Evolutionary conservation across 352 stramenopile genomes (phyloP).

Genomic region (Phytophthora tubulina): DNA sequence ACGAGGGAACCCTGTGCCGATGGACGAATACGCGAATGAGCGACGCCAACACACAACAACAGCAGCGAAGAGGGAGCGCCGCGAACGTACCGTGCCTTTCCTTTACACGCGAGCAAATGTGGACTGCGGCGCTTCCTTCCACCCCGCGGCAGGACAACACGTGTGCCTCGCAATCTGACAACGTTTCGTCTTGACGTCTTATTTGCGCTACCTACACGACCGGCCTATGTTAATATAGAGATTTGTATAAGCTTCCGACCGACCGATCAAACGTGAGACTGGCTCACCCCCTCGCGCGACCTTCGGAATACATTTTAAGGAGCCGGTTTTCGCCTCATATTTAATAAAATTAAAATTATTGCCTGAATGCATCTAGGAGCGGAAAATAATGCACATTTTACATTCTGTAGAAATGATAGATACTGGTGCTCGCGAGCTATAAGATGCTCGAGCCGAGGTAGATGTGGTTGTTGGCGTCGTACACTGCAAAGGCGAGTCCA

Average conservation of each 20-base stretch:
- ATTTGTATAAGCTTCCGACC: conserved; percentile 14
- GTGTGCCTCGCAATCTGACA: conserved; percentile 34
- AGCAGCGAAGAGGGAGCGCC: conserved; percentile 14
- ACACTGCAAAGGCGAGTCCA: no score
- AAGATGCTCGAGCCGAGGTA: no score
- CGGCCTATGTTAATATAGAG: neutral
- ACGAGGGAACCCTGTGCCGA: conserved; percentile 36
- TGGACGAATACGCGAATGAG: conserved; percentile 53
- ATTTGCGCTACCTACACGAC: conserved; percentile 21
- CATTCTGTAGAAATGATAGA: no score
- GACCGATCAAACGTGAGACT: neutral
- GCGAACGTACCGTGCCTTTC: conserved; percentile 38
- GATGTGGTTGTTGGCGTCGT: no score
- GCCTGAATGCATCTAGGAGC: no score
- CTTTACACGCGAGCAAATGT: conserved; percentile 40
- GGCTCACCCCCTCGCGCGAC: no score
- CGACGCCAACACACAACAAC: conserved; percentile 6
- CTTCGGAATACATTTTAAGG: no score
- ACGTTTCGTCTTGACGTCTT: conserved; percentile 25
- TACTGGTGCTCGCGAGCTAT: no score
- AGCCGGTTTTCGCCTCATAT: no score
- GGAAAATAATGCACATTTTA: no score
- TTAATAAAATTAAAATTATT: no score
- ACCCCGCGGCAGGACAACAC: conserved; percentile 28
- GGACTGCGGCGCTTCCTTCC: conserved; percentile 41